Evolutionary conservation across 495 filamentous ascomycete species (phyloP), one percentile per base, ranked within the genome.

Genomic region (Neurospora terricola): DNA sequence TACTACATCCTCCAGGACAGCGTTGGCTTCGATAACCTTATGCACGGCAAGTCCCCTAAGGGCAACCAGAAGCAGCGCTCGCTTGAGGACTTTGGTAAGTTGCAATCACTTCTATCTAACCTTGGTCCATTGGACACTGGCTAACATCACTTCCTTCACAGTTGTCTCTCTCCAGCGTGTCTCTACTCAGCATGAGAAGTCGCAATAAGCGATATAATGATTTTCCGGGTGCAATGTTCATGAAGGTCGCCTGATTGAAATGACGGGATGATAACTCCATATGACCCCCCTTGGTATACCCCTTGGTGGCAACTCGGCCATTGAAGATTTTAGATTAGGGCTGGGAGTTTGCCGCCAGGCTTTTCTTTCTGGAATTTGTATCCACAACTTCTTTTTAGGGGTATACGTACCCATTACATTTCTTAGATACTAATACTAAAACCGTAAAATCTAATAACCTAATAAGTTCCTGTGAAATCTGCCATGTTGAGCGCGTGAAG

Each of bases 151-250:
- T 34, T 66, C 27, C 54, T 30, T 66, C 54, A 71, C 69, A 88
- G 91, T 93, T 78, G 91, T 94, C 80, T 92, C 91, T 68, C 87
- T 94, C 77, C 92, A 95, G 85, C 91, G 93, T 83, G 91, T 93
- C 73, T 93, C 92, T 59, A 93, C 91, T 36, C 90, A 92, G 80
- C 91, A 94, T 86, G 92, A 93, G 85, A 92, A 93, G 84, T 88
- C 87, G 73, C 84, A 87, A 81, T 92, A 90, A 79, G 74, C 74
- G 79, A 72, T 73, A 69, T 70, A 38, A 66, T 43, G 42, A 72
- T 72, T 71, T 71, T 38, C 43, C 39, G 70, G 72, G 71, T 43
- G 36, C 69, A n/a, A 68, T 39, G 43, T 66, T 70, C 70, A 74
- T 59, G 70, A 69, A 36, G 70, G 74, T 77, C n/a, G 71, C 69